Percentiles rank a stretch among this genome's conserved stretches.
phyloP scores from a whole-genome alignment of 176 grass and related monocot species.

The Aegilops speltoides region DNA sequence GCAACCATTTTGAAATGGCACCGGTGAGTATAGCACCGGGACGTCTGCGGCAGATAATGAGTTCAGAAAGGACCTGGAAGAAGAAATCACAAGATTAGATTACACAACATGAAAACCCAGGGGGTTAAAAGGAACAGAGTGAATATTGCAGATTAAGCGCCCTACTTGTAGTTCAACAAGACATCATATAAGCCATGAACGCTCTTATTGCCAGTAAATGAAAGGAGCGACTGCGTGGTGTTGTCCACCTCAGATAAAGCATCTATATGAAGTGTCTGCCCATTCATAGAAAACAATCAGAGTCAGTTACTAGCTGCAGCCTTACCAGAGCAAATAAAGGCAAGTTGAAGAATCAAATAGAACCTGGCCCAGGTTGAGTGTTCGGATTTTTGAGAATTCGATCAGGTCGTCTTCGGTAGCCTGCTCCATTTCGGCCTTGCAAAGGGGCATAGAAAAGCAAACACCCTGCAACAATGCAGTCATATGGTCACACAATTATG shows the following conservation, averaged over 20 bases:
- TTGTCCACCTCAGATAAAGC: conserved; percentile 72
- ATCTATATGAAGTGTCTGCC: conserved; percentile 70
- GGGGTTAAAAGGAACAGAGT: neutral
- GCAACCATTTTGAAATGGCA: conserved; percentile 72
- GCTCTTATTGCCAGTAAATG: conserved; percentile 60
- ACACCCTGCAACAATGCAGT: conserved; percentile 47
- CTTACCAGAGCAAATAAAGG: neutral
- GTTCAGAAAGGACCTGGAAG: conserved; percentile 53
- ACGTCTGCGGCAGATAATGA: conserved; percentile 71
- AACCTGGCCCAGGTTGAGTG: conserved; percentile 84
- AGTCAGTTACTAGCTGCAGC: neutral
- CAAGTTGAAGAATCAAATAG: neutral
- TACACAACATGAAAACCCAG: neutral
- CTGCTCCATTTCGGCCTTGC: conserved; percentile 68
- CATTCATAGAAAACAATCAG: neutral
- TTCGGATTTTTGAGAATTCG: conserved; percentile 86
- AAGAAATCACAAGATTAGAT: conserved; percentile 11
- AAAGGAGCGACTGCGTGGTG: conserved; percentile 79
- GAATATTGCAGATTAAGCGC: neutral
- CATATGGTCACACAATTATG: conserved; percentile 27
- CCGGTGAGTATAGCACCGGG: conserved; percentile 71
- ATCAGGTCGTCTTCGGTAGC: conserved; percentile 79
- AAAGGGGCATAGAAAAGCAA: conserved; percentile 87
- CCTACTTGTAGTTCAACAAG: conserved; percentile 88
- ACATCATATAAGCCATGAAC: conserved; percentile 89